A percentile compares a stretch with the other conserved stretches of the same genome.
phyloP scores from a whole-genome alignment of 164 flowering plant genomes.

The Euptelea pleiosperma region DNA sequence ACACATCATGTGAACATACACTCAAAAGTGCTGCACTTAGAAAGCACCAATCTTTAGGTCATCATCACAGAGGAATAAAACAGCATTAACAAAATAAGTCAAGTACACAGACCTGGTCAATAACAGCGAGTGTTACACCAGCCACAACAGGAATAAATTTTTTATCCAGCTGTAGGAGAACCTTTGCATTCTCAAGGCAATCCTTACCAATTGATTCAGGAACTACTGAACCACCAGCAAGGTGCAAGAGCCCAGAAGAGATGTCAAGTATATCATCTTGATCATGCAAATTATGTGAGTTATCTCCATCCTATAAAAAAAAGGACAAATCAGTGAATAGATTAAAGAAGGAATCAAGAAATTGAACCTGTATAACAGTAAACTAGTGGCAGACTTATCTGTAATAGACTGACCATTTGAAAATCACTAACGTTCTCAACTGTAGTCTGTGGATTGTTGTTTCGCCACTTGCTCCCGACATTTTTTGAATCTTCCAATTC shows the following conservation, averaged over 20 bases:
- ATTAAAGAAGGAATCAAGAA: not conserved
- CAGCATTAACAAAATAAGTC: not conserved
- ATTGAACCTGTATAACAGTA: not conserved
- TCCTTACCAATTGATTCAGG: constrained; percentile 66
- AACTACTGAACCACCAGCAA: constrained; percentile 62
- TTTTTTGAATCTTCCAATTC: constrained; percentile 24
- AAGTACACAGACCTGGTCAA: constrained; percentile 70
- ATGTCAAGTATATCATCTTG: constrained; percentile 58
- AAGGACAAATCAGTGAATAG: constrained; percentile 2
- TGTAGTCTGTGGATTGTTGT: constrained; percentile 22
- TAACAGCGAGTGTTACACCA: constrained; percentile 61
- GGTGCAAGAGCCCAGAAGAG: constrained; percentile 66
- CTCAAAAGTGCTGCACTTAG: no score
- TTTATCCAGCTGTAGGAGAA: constrained; percentile 83
- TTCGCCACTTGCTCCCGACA: constrained; percentile 54
- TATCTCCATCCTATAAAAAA: constrained; percentile 33
- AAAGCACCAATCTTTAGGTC: not conserved
- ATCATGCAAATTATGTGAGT: constrained; percentile 18
- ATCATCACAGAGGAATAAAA: not conserved
- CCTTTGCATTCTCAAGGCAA: constrained; percentile 62
- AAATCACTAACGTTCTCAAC: constrained; percentile 32
- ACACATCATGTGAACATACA: not conserved
- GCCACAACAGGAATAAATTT: constrained; percentile 84
- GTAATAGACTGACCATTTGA: not conserved
- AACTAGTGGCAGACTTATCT: not conserved